phyloP scores from a whole-genome alignment of 441 rosid species.

The Biscutella laevigata region DNA sequence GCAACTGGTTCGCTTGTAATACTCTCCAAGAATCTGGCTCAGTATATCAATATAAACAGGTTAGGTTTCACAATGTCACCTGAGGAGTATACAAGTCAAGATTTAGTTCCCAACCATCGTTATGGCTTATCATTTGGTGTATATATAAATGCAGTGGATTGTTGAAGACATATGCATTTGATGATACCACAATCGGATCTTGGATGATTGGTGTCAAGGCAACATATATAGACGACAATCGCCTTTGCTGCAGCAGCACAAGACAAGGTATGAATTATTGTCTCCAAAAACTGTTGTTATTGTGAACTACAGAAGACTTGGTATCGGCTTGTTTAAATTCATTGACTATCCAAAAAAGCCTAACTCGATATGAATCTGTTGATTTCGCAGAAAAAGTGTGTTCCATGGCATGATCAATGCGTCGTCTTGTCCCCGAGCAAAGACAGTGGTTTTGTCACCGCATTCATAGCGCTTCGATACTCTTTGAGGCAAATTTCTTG shows the following conservation, averaged over 20 bases:
- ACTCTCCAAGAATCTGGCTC: conserved; percentile 84
- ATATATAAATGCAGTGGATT: conserved; percentile 57
- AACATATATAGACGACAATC: conserved; percentile 80
- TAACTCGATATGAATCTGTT: background rate
- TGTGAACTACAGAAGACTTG: background rate
- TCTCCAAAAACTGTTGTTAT: background rate
- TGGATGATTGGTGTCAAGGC: conserved; percentile 96
- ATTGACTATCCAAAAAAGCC: too few species aligned
- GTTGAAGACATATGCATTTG: conserved; percentile 75
- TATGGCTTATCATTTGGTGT: background rate
- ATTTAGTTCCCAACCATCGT: too few species aligned
- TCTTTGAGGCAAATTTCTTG: conserved; percentile 8
- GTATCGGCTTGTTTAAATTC: too few species aligned
- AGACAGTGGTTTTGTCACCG: background rate
- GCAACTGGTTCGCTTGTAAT: conserved; percentile 63
- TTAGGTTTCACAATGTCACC: conserved; percentile 9
- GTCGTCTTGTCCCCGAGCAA: background rate
- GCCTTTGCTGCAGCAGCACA: conserved; percentile 77
- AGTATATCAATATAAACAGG: conserved; percentile 88
- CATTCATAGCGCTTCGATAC: conserved; percentile 13
- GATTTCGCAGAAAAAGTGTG: conserved; percentile 76
- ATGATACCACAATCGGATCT: conserved; percentile 81
- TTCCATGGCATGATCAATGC: conserved; percentile 48
- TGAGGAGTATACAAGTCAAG: background rate
- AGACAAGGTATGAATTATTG: conserved; percentile 56